Base-by-base conservation (phyloP, 352 stramenopile species). In the Discostella stelligera region DNA sequence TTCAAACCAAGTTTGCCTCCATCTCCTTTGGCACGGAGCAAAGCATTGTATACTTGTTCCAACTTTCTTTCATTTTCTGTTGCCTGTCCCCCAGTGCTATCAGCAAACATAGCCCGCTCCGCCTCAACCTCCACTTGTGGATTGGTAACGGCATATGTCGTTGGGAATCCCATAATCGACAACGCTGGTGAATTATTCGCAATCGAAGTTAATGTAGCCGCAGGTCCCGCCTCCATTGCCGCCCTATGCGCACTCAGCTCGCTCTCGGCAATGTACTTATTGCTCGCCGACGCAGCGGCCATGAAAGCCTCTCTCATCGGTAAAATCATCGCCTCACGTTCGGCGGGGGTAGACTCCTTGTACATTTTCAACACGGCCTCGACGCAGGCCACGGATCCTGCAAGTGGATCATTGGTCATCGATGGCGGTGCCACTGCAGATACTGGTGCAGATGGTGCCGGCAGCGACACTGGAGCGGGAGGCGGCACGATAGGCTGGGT, bases 341-440 rank as follows among this genome's bases (percentile, higher is more conserved):
- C 62, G 2, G 78, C 63, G 30, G 79, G 59, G 23, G 73, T 71
- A 27, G 77, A 79, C 41, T 84, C 86, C 59, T 89, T 88, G 70
- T 93, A 93, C 79, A 90, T 85, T 46, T 75, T 77, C 10, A 90
- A 46, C 16, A 79, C 87, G 49, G 79, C 83, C 67, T 93, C 85
- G 25, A 91, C 82, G 30, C 79, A 89, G 25, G 85, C 83, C 30
- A 93, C 68, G 14, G 81, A 80, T 46, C 70, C 79, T 30, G 79
- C 63, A 0, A 90, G 60, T 10, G 72, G 71, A 61, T 84, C 73
- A 8, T 20, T 30, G 25, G 49, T 13, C 59, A 58, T 25, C 18
- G 60, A n/a, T 21, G 54, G 50, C 9, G 53, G 50, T 9, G 53
- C 41, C 11, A 55, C 2, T 65, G 52, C 23, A 61, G 71, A 59